Conservation (phyloP, 345 rosid genomes). For the Rubroshorea leprosula region DNA sequence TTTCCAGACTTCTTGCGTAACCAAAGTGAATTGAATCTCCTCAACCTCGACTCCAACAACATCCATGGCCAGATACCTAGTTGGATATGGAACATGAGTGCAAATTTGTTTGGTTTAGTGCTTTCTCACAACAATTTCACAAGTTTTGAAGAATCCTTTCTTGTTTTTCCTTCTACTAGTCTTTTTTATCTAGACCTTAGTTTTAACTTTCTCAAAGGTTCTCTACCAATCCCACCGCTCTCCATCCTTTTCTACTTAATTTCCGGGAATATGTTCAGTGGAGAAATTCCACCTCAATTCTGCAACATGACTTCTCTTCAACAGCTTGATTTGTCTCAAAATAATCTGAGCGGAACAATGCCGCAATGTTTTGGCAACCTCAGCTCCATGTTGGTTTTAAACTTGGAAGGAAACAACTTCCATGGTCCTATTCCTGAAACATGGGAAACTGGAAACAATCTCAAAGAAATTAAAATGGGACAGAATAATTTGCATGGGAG, state of each 20-base stretch:
- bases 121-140: not conserved
- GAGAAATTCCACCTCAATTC: conserved; percentile 4
- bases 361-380: conserved; percentile 22
- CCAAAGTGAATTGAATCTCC: not conserved
- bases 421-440: conserved; percentile 14
- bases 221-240: conserved; percentile 12
- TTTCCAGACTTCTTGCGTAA: not conserved
- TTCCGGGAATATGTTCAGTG: conserved; percentile 10
- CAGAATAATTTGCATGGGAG: conserved; percentile 12
- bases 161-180: not conserved
- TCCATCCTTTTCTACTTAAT: not conserved
- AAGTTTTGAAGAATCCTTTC: not conserved
- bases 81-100: no score
- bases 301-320: conserved; percentile 11
- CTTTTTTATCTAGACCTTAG: not conserved
- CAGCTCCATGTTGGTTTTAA: conserved; percentile 9
- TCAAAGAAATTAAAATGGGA: conserved; percentile 13
- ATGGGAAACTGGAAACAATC: not conserved
- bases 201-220: conserved; percentile 3
- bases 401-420: conserved; percentile 14
- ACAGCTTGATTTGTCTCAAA: conserved; percentile 6
- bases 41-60: not conserved
- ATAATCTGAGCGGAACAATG: conserved; percentile 11
- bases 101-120: not conserved
- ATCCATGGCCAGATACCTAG: conserved; percentile 4